These are phyloP conservation scores for Capsicum chinense DNA, from an alignment of 257 asterid genomes.

Conservation along the genomic window DNA sequence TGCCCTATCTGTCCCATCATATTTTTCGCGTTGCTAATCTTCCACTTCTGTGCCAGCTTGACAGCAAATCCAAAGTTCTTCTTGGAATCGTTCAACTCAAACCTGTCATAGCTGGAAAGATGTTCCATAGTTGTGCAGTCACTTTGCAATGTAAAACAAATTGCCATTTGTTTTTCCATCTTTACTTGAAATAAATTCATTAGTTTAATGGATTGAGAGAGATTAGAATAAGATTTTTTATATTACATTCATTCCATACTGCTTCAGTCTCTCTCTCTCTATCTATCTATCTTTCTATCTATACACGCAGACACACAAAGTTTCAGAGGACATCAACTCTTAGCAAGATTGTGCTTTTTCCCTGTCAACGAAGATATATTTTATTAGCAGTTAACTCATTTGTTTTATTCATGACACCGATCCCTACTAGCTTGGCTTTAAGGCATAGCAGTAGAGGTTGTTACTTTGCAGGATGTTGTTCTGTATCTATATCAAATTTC, in stretches of 20 bases:
- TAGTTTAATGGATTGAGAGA: conserved; percentile 8
- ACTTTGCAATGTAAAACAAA: neutral
- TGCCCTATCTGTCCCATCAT: neutral
- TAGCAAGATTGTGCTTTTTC: neutral
- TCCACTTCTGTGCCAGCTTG: neutral
- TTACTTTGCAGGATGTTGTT: neutral
- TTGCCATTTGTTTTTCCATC: neutral
- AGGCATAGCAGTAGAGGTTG: neutral
- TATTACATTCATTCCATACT: neutral
- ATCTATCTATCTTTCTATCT: neutral
- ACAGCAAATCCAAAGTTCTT: neutral
- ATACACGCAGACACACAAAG: neutral
- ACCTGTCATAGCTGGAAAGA: neutral
- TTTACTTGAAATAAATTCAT: neutral
- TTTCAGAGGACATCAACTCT: neutral
- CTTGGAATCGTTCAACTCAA: neutral
- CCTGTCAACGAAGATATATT: neutral
- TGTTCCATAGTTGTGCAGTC: neutral
- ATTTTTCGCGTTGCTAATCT: neutral
- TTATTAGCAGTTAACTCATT: neutral
- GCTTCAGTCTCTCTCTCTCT: neutral
- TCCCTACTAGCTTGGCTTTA: neutral
- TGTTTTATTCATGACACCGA: neutral
- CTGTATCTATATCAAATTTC: conserved; percentile 6
- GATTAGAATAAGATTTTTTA: neutral